Base-by-base conservation (phyloP, 306 rosid genomes). In the Inga leiocalycina region DNA sequence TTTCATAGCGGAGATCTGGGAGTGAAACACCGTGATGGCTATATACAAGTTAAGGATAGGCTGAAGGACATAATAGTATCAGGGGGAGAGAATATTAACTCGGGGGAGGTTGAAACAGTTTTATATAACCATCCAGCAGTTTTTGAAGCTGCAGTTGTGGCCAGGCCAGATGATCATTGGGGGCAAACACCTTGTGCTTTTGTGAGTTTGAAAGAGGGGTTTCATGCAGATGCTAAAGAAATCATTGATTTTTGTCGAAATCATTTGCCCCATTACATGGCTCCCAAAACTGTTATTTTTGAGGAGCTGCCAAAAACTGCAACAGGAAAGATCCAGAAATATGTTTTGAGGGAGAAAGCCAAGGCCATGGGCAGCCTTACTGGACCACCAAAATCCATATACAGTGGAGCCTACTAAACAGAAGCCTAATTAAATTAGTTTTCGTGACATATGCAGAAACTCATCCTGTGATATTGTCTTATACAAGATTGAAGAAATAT, bases 171-270 rank as follows among this genome's bases (percentile, higher is more conserved):
- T 81, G 77, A 91, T 24, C 97, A 91, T 14, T 92, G 98, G 98
- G 98, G 97, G 43, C 93, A 93, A 82, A 89, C 98, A 4, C 94
- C 96, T 48, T 95, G 98, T 81, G 98, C 98, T n/a, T 93, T 93
- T 86, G 85, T 93, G 78, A 88, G 81, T 72, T 62, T 92, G 73
- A 95, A 90, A 82, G 90, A 88, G 0, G 94, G 97, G 15, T 71
- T 72, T 83, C 76, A 85, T 49, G 86, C 64, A 22, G 72, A 80
- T 80, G 85, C 74, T 19, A 79, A 82, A 80, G 94, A 91, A 10
- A 81, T 93, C 27, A 93, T 91, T 15, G 61, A 82, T 4, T 93
- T 87, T 45, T 92, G 97, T 61, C 76, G 90, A 49, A 82, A 86
- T 34, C 87, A 52, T 73, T 77, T 93, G 85, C 94, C 98, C 13